Percentiles rank a stretch among this genome's conserved stretches.
Evolutionary conservation across 2,329 filamentous ascomycete genomes (phyloP).

Genomic region (Ophiostoma sp.): DNA sequence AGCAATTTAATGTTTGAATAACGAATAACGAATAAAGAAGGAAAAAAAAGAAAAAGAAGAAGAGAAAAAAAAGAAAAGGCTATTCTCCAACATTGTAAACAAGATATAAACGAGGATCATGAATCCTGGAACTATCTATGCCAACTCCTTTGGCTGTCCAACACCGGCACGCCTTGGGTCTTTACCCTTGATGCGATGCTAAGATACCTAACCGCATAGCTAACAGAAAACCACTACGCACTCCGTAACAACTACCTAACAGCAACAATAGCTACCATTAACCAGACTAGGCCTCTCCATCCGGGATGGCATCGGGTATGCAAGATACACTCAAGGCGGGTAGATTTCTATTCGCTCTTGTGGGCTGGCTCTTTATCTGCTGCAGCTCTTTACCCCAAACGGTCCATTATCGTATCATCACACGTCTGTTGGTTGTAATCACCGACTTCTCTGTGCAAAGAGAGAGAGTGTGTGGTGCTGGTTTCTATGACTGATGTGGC

Average conservation of each 20-base stretch:
- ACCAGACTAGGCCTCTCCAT: not conserved
- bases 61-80: too few species aligned
- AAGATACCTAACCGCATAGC: not conserved
- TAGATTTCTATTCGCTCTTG: not conserved
- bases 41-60: not conserved
- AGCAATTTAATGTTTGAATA: not conserved
- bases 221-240: not conserved
- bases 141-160: too few species aligned
- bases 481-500: not conserved
- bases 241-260: not conserved
- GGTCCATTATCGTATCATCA: not conserved
- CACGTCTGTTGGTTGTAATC: conserved; percentile 3
- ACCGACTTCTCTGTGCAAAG: not conserved
- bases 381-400: not conserved
- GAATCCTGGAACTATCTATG: too few species aligned
- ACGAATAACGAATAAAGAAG: not conserved
- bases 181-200: too few species aligned
- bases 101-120: too few species aligned
- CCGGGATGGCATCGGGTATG: conserved; percentile 1
- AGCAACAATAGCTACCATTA: not conserved
- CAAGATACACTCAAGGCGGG: conserved; percentile 7
- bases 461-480: not conserved
- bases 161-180: too few species aligned
- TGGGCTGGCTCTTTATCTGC: conserved; percentile 1
- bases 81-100: too few species aligned